These are phyloP conservation scores for Phialemoniopsis sp. DNA, from an alignment of 2,329 filamentous ascomycete species.

Conservation along the genomic window DNA sequence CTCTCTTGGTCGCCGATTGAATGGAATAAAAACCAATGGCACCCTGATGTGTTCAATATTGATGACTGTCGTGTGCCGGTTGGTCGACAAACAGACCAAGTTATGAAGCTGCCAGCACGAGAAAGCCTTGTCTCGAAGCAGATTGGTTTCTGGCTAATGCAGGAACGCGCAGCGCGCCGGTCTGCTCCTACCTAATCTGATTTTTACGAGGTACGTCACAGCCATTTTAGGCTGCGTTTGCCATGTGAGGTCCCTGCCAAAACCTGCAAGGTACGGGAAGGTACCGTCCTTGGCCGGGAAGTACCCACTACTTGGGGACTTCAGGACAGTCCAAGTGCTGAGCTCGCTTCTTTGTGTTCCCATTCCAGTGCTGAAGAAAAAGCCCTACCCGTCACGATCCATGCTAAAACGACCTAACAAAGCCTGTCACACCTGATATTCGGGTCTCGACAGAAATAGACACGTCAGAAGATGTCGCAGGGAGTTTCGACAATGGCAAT, in stretches of 20 bases:
- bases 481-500: no score
- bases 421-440: no score
- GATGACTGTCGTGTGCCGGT: neutral
- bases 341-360: no score
- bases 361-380: no score
- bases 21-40: neutral
- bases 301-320: neutral
- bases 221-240: constrained; percentile 1
- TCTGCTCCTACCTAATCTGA: neutral
- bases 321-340: no score
- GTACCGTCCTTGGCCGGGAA: neutral
- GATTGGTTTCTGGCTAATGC: constrained; percentile 2
- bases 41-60: neutral
- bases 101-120: no score
- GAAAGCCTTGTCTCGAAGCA: neutral
- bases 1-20: neutral
- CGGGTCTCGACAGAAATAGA: no score
- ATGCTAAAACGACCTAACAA: no score
- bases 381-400: no score
- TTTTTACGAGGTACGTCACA: no score
- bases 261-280: neutral
- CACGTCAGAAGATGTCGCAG: no score
- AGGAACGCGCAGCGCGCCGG: constrained; percentile 1
- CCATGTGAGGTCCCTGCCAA: constrained; percentile 1
- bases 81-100: no score